Percentiles rank a stretch among this genome's conserved stretches.
Conservation (phyloP, 148 eudicot genomes). For the Cornus suecica region DNA sequence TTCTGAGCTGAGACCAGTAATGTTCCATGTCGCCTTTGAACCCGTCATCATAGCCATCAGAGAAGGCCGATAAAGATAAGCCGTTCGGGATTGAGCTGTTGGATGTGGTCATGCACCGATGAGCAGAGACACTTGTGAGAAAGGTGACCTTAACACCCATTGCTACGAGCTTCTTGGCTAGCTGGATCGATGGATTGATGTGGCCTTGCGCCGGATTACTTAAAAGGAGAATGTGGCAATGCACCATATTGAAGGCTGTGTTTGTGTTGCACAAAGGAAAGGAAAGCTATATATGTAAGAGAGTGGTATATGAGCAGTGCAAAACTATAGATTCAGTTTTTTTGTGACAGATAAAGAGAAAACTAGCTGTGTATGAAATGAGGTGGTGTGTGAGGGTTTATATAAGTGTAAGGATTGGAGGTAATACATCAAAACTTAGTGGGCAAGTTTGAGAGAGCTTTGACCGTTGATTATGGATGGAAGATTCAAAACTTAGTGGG, state of each 20-base stretch:
- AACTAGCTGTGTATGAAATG: not conserved
- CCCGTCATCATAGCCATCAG: slow-evolving; percentile 33
- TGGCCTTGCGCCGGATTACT: slow-evolving; percentile 31
- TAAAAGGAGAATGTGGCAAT: slow-evolving; percentile 30
- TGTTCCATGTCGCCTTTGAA: not conserved
- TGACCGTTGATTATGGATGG: too few relatives aligned
- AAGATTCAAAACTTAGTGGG: too few relatives aligned
- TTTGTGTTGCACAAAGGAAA: not conserved
- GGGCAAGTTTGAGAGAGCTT: too few relatives aligned
- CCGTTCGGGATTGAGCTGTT: not conserved
- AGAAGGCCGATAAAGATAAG: slow-evolving; percentile 19
- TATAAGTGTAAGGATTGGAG: too few relatives aligned
- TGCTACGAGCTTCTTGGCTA: slow-evolving; percentile 22
- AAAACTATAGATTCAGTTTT: not conserved
- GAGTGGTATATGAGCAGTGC: not conserved
- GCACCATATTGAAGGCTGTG: not conserved
- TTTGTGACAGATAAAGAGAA: not conserved
- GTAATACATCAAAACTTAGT: too few relatives aligned
- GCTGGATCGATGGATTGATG: slow-evolving; percentile 37
- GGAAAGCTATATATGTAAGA: not conserved
- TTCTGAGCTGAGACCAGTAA: slow-evolving; percentile 18
- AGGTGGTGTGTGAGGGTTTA: not conserved
- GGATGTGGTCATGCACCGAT: slow-evolving; percentile 15
- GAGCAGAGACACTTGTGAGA: slow-evolving; percentile 22
- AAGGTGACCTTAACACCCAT: slow-evolving; percentile 30